Conservation (phyloP, 2,329 filamentous ascomycete genomes). For the Dryadomyces sulphureus region DNA sequence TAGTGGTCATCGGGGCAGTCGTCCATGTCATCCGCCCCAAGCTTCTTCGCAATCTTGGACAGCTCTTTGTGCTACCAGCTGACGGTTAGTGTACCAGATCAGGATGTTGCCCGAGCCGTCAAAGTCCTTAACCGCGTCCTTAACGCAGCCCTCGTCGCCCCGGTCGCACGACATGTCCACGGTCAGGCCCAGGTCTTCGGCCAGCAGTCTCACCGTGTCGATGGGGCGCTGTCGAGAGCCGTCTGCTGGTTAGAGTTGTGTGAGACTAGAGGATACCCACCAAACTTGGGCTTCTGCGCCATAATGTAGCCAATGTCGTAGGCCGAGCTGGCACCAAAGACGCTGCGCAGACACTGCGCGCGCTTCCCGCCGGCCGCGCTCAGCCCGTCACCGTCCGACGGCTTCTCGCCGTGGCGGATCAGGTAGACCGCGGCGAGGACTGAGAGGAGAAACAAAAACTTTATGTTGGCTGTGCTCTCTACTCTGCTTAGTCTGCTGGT, state of each 20-base stretch:
- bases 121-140: constrained; percentile 31
- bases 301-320: constrained; percentile 46
- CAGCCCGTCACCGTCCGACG: constrained; percentile 32
- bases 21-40: constrained; percentile 35
- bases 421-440: constrained; percentile 30
- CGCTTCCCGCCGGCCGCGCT: constrained; percentile 35
- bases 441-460: not conserved
- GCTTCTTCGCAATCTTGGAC: constrained; percentile 31
- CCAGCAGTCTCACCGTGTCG: constrained; percentile 41
- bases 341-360: constrained; percentile 40
- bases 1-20: constrained; percentile 34
- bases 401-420: constrained; percentile 52
- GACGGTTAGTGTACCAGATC: constrained; percentile 25
- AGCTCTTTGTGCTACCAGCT: constrained; percentile 28
- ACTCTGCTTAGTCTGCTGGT: too few species aligned
- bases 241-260: constrained; percentile 17
- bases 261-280: constrained; percentile 14
- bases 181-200: constrained; percentile 35
- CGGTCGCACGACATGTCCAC: constrained; percentile 42
- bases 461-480: too few species aligned
- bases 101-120: constrained; percentile 38
- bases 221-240: constrained; percentile 37
- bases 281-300: constrained; percentile 35
- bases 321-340: constrained; percentile 35
- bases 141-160: constrained; percentile 39